phyloP scores from a whole-genome alignment of 2,329 filamentous ascomycete genomes.

The Zymoseptoria pseudotritici region DNA sequence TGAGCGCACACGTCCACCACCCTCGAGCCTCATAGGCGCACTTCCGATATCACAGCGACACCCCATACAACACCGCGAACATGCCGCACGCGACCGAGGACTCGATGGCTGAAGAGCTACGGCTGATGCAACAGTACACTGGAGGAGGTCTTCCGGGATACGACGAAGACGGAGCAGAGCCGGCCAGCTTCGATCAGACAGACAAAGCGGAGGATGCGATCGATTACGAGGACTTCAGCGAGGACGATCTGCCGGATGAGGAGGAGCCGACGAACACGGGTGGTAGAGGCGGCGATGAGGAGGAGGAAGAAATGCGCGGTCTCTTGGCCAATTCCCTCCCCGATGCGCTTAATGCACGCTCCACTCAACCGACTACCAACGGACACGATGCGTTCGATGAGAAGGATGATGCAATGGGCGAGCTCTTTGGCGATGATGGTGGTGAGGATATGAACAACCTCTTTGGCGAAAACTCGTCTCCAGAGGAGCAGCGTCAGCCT shows the following conservation, averaged over 20 bases:
- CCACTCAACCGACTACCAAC: conserved; percentile 13
- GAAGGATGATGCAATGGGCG: conserved; percentile 35
- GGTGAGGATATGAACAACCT: conserved; percentile 37
- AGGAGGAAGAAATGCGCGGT: conserved; percentile 9
- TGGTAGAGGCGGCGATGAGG: conserved; percentile 14
- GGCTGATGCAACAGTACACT: conserved; percentile 3
- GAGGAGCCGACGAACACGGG: conserved; percentile 41
- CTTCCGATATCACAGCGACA: background rate
- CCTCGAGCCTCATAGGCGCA: conserved; percentile 1
- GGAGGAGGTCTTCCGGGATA: background rate
- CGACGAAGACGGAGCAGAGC: conserved; percentile 20
- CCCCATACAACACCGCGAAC: conserved; percentile 1
- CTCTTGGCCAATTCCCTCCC: conserved; percentile 7
- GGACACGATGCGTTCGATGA: conserved; percentile 11
- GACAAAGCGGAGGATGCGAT: conserved; percentile 89
- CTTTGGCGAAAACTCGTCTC: conserved; percentile 30
- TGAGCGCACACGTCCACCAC: conserved; percentile 1
- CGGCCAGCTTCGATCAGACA: conserved; percentile 37
- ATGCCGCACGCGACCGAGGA: conserved; percentile 34
- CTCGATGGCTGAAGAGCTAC: conserved; percentile 11
- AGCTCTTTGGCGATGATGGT: conserved; percentile 57
- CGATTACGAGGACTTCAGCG: conserved; percentile 84
- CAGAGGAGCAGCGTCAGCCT: conserved; percentile 20
- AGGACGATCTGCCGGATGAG: conserved; percentile 83
- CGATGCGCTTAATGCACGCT: conserved; percentile 9